Conservation (phyloP, 257 asterid genomes). For the Solanum chiquidenum region DNA sequence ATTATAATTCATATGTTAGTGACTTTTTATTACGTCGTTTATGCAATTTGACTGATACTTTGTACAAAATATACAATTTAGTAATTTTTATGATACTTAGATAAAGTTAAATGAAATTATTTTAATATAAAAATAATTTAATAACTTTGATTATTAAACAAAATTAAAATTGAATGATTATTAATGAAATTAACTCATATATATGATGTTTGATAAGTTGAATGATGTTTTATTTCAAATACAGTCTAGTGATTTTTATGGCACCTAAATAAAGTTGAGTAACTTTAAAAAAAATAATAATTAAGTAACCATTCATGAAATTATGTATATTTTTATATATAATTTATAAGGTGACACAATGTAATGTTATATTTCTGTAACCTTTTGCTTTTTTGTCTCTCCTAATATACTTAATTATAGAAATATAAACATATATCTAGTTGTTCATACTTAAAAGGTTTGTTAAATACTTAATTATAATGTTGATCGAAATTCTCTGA, state of each 20-base stretch:
- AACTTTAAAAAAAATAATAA: accelerated
- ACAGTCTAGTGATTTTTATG: background rate
- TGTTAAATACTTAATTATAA: background rate
- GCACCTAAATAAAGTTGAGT: background rate
- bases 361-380: background rate
- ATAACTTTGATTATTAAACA: background rate
- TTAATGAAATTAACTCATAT: background rate
- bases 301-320: background rate
- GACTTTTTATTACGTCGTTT: background rate
- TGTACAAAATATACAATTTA: too few relatives aligned
- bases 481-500: background rate
- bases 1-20: background rate
- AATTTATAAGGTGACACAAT: background rate
- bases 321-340: background rate
- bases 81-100: background rate
- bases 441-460: background rate
- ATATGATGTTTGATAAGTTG: background rate
- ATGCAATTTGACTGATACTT: background rate
- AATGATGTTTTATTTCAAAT: background rate
- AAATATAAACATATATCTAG: background rate
- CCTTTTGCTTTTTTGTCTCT: background rate
- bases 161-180: background rate
- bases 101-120: background rate
- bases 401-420: background rate
- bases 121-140: background rate